Conservation (phyloP, 2,329 filamentous ascomycete genomes). For the Paraphaeosphaeria minitans region DNA sequence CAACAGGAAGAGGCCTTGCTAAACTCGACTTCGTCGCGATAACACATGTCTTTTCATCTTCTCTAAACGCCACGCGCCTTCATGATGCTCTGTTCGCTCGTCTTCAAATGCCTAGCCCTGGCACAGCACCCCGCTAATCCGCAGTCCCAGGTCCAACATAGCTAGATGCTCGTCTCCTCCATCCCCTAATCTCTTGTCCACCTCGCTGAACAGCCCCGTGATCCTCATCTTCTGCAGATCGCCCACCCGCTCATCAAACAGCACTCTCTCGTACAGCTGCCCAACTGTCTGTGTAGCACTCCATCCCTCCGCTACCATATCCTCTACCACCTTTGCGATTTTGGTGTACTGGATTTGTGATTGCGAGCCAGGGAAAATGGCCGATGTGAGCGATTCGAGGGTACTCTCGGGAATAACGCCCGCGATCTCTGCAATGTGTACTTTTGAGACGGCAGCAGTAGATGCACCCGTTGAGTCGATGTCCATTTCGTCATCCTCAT, state of each 20-base stretch:
- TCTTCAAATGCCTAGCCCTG: conserved; percentile 33
- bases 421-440: conserved; percentile 90
- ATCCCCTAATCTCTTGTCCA: conserved; percentile 92
- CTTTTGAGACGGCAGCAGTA: conserved; percentile 62
- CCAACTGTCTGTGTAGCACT: conserved; percentile 86
- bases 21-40: background rate
- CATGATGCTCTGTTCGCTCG: background rate
- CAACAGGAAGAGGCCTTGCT: background rate
- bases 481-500: conserved; percentile 59
- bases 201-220: conserved; percentile 85
- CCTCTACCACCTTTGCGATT: conserved; percentile 79
- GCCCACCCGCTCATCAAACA: conserved; percentile 82
- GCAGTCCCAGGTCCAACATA: conserved; percentile 81
- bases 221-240: conserved; percentile 91
- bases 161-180: conserved; percentile 94
- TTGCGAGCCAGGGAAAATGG: conserved; percentile 68
- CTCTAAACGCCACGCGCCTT: background rate
- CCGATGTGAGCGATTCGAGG: conserved; percentile 71
- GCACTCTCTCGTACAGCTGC: conserved; percentile 82
- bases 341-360: conserved; percentile 66
- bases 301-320: conserved; percentile 96
- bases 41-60: background rate
- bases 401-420: conserved; percentile 84
- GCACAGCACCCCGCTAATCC: conserved; percentile 75
- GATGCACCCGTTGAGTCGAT: conserved; percentile 39